Evolutionary conservation across 441 rosid genomes (phyloP), one percentile per base, ranked within the genome.

Genomic region (Aleurites moluccanus): DNA sequence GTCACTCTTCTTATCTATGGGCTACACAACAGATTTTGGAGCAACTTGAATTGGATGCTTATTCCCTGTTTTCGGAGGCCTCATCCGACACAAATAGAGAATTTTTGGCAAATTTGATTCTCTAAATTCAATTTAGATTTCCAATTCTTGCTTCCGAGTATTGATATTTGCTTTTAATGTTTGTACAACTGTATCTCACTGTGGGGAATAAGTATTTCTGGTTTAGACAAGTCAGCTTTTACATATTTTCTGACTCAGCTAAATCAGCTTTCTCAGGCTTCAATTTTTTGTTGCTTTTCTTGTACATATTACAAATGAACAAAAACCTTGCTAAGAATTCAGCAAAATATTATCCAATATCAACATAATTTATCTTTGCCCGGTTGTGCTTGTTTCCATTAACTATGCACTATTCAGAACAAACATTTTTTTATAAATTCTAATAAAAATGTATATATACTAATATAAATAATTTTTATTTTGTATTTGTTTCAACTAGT

Each of bases 1-100:
- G 91, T 42, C 92, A 91, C 79, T 81, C 85, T 50, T 86, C 93
- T 7, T 91, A 91, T 67, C 78, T 91, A 63, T 80, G 86, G 88
- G 85, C 78, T 15, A 83, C 91, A 10, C 81, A 83, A 35, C 72
- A 83, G 78, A 80, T 91, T 64, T 73, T 89, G 75, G 84, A 86
- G 30, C 85, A 74, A 62, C 94, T 91, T 69, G 97, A 91, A 62
- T 81, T 91, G 77, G 94, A 90, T 69, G 77, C 89, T 9, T 87
- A 84, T 78, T 89, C 75, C 91, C 89, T 52, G 88, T 88, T 77
- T 91, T 88, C 68, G 76, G 67, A 76, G 82, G 75, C 85, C 30
- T 72, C 53, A 42, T 10, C 20, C 25, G n/a, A 3, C 25, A 53
- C 25, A 35, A 73, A 52, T 73, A 44, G 18, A 59, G 30, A 57